These are phyloP conservation scores for Chrysoporthe puriensis DNA, from an alignment of 2,329 filamentous ascomycete species.

Conservation along the genomic window DNA sequence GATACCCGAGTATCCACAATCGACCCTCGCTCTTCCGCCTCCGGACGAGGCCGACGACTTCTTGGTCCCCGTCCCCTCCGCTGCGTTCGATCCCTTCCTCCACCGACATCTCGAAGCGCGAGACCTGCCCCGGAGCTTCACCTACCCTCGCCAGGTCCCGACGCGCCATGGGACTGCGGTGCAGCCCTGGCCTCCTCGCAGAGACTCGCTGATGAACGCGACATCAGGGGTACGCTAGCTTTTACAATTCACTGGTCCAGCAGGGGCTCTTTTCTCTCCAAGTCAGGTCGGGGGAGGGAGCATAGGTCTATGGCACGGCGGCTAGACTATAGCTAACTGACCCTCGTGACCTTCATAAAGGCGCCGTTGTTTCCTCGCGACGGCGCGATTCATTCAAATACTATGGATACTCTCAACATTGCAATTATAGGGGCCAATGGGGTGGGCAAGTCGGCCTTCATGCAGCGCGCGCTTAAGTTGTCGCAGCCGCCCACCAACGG, in stretches of 20 bases:
- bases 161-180: conserved; percentile 32
- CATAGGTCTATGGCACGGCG: not conserved
- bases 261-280: not conserved
- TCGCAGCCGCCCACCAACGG: conserved; percentile 56
- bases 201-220: conserved; percentile 52
- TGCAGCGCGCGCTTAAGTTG: conserved; percentile 64
- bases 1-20: conserved; percentile 25
- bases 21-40: conserved; percentile 27
- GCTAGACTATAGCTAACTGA: conserved; percentile 25
- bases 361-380: conserved; percentile 8
- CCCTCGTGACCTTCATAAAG: conserved; percentile 13
- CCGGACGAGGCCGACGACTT: conserved; percentile 35
- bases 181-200: conserved; percentile 49
- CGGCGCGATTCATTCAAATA: not conserved
- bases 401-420: conserved; percentile 66
- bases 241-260: not conserved
- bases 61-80: conserved; percentile 56
- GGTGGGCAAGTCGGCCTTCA: conserved; percentile 70
- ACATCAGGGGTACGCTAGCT: conserved; percentile 32
- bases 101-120: conserved; percentile 48
- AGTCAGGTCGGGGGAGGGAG: not conserved
- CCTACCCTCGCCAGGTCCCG: conserved; percentile 12
- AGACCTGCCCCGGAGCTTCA: conserved; percentile 30
- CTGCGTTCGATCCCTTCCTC: conserved; percentile 61
- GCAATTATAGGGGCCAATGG: conserved; percentile 68